These are phyloP conservation scores for Auricularia sp. DNA, from an alignment of 768 basidiomycete genomes.

Conservation along the genomic window DNA sequence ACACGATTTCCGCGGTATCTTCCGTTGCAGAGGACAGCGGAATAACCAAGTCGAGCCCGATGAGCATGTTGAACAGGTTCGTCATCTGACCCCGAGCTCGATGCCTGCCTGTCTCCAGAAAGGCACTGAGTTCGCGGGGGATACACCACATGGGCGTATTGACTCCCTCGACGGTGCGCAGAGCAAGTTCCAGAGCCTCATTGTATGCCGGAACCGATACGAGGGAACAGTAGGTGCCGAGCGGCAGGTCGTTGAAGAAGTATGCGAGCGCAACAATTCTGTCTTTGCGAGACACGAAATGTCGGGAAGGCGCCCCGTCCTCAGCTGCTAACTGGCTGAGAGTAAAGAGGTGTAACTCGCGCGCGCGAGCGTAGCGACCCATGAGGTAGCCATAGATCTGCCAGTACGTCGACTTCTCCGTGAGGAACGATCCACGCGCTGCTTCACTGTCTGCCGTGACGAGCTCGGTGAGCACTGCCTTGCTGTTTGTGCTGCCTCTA, in stretches of 20 bases:
- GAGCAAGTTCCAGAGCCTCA: slow-evolving; percentile 44
- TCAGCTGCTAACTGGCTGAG: slow-evolving; percentile 35
- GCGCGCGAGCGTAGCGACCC: slow-evolving; percentile 55
- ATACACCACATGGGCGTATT: slow-evolving; percentile 44
- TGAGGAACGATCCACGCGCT: slow-evolving; percentile 31
- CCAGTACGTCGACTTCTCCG: slow-evolving; percentile 58
- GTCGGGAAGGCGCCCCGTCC: slow-evolving; percentile 24
- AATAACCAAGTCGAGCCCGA: slow-evolving; percentile 44
- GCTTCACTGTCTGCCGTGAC: background rate
- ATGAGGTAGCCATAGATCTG: slow-evolving; percentile 68
- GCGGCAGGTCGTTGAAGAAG: slow-evolving; percentile 53
- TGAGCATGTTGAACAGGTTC: slow-evolving; percentile 52
- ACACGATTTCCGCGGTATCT: slow-evolving; percentile 35
- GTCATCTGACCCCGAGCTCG: slow-evolving; percentile 50
- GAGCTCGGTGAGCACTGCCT: no score
- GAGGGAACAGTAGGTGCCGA: slow-evolving; percentile 55
- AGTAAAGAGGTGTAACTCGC: slow-evolving; percentile 50
- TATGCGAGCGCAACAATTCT: slow-evolving; percentile 51
- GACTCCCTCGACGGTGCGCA: slow-evolving; percentile 39
- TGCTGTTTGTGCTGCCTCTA: no score
- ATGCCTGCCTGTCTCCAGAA: slow-evolving; percentile 50
- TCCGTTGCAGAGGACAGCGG: slow-evolving; percentile 44
- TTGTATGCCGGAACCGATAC: slow-evolving; percentile 47
- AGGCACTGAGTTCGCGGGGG: slow-evolving; percentile 37
- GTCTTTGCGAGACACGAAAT: slow-evolving; percentile 42